These are phyloP conservation scores for Colletotrichum incanum DNA, from an alignment of 2,329 filamentous ascomycete species.

Conservation along the genomic window DNA sequence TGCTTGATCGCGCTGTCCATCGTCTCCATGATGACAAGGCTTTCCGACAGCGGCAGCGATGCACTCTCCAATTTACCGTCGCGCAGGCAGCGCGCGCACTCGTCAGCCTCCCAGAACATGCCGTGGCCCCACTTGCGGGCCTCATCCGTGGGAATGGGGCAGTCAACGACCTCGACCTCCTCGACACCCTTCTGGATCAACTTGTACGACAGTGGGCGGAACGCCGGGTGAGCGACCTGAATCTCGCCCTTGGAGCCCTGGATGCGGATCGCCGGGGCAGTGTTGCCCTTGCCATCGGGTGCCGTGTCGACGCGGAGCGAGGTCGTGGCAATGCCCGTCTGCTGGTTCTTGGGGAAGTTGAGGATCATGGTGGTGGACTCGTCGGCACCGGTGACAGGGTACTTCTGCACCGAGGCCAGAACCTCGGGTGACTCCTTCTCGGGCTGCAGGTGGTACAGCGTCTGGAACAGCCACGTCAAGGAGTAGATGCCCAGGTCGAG, in stretches of 20 bases:
- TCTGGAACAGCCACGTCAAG: slow-evolving; percentile 92
- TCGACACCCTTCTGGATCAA: slow-evolving; percentile 70
- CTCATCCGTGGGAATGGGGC: slow-evolving; percentile 67
- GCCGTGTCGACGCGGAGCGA: slow-evolving; percentile 74
- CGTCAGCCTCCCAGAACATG: slow-evolving; percentile 93
- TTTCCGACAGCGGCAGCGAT: slow-evolving; percentile 81
- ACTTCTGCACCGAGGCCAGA: slow-evolving; percentile 79
- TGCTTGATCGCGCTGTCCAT: slow-evolving; percentile 72
- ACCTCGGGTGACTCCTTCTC: slow-evolving; percentile 80
- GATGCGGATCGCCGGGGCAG: slow-evolving; percentile 80
- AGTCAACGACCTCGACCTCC: slow-evolving; percentile 66
- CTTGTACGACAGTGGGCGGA: slow-evolving; percentile 76
- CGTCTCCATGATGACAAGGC: slow-evolving; percentile 85
- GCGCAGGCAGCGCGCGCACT: slow-evolving; percentile 80
- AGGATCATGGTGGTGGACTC: slow-evolving; percentile 85
- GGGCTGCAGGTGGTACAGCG: slow-evolving; percentile 85
- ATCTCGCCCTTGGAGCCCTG: slow-evolving; percentile 88
- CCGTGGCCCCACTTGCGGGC: slow-evolving; percentile 75
- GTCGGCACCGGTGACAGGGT: slow-evolving; percentile 79
- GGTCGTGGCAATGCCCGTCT: slow-evolving; percentile 81
- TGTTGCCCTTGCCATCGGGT: slow-evolving; percentile 70
- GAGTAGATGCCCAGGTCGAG: slow-evolving; percentile 92
- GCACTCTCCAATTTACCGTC: slow-evolving; percentile 85
- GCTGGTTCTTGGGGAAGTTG: slow-evolving; percentile 78
- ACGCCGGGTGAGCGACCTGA: slow-evolving; percentile 82